Base-by-base conservation (phyloP, 495 filamentous ascomycete genomes). In the Letharia columbiana region DNA sequence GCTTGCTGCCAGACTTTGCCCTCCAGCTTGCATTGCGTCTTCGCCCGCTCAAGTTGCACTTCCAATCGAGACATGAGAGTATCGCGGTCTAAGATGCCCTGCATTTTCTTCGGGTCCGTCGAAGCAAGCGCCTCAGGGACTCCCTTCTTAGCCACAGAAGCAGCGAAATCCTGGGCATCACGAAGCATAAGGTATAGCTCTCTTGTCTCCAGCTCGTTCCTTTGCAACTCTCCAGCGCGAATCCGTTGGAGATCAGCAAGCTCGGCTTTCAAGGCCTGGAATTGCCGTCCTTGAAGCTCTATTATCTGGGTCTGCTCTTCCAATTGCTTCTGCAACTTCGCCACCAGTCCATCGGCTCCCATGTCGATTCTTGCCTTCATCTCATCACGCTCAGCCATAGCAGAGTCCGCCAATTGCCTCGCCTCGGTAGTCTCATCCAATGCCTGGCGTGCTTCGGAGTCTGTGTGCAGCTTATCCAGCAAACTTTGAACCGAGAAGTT, bases 161-260 rank as follows among this genome's bases (percentile, higher is more conserved):
- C 92, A 49, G 94, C 93, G 68, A 95, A 90, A 74, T 98, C 94
- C 75, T 98, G 94, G 40, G 94, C 94, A 77, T 98, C 94, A 63
- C 95, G 86, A 61, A 98, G 88, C 94, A 98, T 98, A 49, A 98
- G 87, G 77, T 98, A 98, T 15, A 98, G 79, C 77, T 98, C 94
- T 71, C 94, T 83, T 1, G 95, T 98, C 74, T 98, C 94, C 37
- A 98, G 75, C 75, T 98, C 94, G 72, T 96, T 94, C 57, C 93
- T 85, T 75, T 98, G 94, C 60, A 96, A 81, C 71, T 98, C 95
- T 73, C 94, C 91, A 18, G 90, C 91, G 63, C 96, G 86, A 20
- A 96, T 78, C 58, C 89, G 83, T 71, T 96, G 92, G 50, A 96
- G 76, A 70, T 91, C 93, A 11, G 90, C 89, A 59, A 98, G 78